phyloP scores from a whole-genome alignment of 345 rosid genomes.

The Tarenaya hassleriana region DNA sequence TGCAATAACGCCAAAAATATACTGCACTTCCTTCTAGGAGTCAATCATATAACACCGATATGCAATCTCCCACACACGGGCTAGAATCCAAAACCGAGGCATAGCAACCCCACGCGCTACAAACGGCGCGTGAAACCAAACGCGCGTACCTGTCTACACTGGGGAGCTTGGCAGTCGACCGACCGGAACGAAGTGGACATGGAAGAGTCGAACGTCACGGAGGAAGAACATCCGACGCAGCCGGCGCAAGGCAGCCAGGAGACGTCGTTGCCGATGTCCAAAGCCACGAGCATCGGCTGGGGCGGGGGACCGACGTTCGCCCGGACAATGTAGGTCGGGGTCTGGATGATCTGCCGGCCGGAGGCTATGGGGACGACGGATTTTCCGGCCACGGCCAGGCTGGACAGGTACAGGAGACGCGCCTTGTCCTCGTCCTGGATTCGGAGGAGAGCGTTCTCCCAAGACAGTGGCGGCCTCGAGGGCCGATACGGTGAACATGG shows the following conservation, averaged over 20 bases:
- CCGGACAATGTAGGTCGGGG: conserved; percentile 72
- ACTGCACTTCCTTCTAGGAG: too few relatives aligned
- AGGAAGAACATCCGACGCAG: conserved; percentile 71
- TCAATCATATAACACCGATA: too few relatives aligned
- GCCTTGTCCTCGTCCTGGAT: conserved; percentile 61
- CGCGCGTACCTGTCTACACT: conserved; percentile 66
- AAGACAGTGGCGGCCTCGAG: conserved; percentile 45
- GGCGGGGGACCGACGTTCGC: conserved; percentile 78
- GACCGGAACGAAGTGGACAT: conserved; percentile 53
- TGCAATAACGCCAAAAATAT: too few relatives aligned
- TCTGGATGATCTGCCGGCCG: conserved; percentile 68
- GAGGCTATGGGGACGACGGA: conserved; percentile 88
- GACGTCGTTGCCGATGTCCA: conserved; percentile 87
- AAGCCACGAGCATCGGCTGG: conserved; percentile 74
- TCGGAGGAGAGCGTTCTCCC: conserved; percentile 70
- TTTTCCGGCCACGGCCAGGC: conserved; percentile 42
- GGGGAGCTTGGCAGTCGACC: conserved; percentile 54
- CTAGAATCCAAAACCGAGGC: too few relatives aligned
- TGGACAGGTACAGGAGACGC: conserved; percentile 60
- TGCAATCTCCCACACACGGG: too few relatives aligned
- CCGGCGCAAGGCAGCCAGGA: conserved; percentile 82
- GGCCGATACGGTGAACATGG: conserved; percentile 72
- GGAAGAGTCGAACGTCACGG: conserved; percentile 37
- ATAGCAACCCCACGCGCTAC: too few relatives aligned
- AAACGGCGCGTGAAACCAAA: too few relatives aligned